Base-by-base conservation (phyloP, 2,329 filamentous ascomycete genomes). In the Ophiocordyceps camponoti-leonardi region DNA sequence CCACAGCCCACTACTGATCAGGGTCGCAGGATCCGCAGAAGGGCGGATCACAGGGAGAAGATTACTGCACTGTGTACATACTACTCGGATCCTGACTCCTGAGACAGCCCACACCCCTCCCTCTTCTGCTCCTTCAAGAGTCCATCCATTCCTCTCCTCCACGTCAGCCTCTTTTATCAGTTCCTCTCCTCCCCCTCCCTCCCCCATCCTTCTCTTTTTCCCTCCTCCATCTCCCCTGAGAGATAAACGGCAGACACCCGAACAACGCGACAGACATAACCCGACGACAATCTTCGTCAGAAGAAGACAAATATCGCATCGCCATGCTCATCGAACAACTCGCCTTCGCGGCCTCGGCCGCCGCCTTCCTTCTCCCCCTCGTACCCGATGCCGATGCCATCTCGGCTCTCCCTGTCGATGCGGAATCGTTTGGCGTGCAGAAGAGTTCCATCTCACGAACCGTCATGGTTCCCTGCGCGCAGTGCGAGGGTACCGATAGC, bases 281-380 rank as follows among this genome's bases (percentile, higher is more conserved):
- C 11, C 45, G 14, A 7, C 19, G 4, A 40, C 14, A 18, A 19
- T n/a, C n/a, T n/a, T n/a, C n/a, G n/a, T n/a, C n/a, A n/a, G n/a
- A n/a, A 16, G 12, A 19, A 16, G 12, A 13, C 20, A 18, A 13
- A 22, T 16, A 41, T n/a, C 18, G 18, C 26, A n/a, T 43, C 52
- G 49, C 44, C 44, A 63, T 64, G 62, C 52, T 61, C 45, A 50
- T 62, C 42, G 56, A 54, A 49, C 54, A 51, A 40, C 55, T 64
- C 37, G 52, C 53, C 43, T 48, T 65, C 20, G 61, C 58, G 47
- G 60, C 60, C 23, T 48, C 60, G 40, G 56, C 61, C 33, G 54
- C 59, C 23, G 71, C 74, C 47, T 68, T 79, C 54, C 63, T 80
- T 48, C 53, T 81, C 45, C 67, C 75, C 31, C 71, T 76, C 47